Percentiles rank a stretch among this genome's conserved stretches.
These are phyloP conservation scores for Vigna radiata DNA, from an alignment of 306 rosid species.

Conservation along the genomic window DNA sequence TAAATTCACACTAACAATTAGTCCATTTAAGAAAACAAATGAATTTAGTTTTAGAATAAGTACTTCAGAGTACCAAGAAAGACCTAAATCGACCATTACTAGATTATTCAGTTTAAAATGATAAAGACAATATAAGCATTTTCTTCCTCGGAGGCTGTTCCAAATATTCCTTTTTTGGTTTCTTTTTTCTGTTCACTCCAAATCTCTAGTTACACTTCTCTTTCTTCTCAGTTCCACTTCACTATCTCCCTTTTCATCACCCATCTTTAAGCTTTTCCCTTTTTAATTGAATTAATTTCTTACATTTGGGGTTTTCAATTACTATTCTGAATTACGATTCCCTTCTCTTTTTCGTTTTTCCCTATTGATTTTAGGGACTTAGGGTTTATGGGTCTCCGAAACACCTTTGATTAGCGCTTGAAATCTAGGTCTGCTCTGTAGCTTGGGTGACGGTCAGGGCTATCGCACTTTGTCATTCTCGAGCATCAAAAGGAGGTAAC, in stretches of 20 bases:
- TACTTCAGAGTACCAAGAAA: no score
- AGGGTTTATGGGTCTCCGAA: conserved; percentile 41
- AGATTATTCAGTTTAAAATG: neutral
- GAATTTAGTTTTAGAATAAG: no score
- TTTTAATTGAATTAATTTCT: neutral
- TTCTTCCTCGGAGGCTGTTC: conserved; percentile 1
- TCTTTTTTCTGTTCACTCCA: neutral
- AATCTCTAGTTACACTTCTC: neutral
- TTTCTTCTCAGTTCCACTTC: neutral
- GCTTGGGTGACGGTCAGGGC: conserved; percentile 12
- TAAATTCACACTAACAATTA: no score
- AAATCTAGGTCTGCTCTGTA: conserved; percentile 38
- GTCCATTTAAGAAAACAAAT: no score
- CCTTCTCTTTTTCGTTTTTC: neutral
- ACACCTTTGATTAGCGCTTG: conserved; percentile 37
- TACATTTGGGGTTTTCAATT: conserved; percentile 14
- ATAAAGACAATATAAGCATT: neutral
- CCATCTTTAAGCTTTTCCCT: neutral
- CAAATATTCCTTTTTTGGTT: neutral
- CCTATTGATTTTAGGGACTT: neutral
- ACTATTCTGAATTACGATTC: neutral
- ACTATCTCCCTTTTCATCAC: neutral
- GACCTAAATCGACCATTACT: neutral
- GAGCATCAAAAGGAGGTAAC: conserved; percentile 46
- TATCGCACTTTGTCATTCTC: conserved; percentile 32